Percentiles rank a stretch among this genome's conserved stretches.
These are phyloP conservation scores for Ustilago bromivora DNA, from an alignment of 1,284 basidiomycete genomes.

Conservation along the genomic window DNA sequence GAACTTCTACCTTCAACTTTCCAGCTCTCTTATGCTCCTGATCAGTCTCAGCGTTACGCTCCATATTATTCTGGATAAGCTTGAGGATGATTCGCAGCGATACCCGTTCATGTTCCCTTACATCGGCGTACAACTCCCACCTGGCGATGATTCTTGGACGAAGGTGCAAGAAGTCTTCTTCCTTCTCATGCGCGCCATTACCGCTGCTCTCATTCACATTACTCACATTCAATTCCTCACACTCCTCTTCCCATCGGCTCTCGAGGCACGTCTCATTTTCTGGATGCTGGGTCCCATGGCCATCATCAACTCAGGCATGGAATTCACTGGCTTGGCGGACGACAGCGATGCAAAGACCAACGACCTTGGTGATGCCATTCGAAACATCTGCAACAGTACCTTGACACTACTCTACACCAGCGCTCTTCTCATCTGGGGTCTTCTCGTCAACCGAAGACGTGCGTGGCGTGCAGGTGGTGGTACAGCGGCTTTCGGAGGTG, in stretches of 20 bases:
- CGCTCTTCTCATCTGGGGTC: constrained; percentile 91
- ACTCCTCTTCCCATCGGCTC: constrained; percentile 90
- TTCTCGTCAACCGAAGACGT: constrained; percentile 85
- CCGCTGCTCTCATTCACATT: constrained; percentile 85
- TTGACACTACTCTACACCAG: constrained; percentile 92
- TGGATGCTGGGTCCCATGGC: constrained; percentile 88
- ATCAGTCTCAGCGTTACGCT: constrained; percentile 63
- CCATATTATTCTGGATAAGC: constrained; percentile 76
- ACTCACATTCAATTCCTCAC: constrained; percentile 99
- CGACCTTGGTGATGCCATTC: constrained; percentile 80
- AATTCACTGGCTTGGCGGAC: constrained; percentile 80
- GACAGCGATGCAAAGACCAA: constrained; percentile 71
- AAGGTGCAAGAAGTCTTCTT: constrained; percentile 80
- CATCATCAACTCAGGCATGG: constrained; percentile 84
- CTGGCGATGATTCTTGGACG: constrained; percentile 81
- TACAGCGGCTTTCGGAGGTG: constrained; percentile 88
- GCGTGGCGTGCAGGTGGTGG: constrained; percentile 93
- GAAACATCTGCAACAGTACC: constrained; percentile 94
- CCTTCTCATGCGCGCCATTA: constrained; percentile 87
- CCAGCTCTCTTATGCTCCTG: constrained; percentile 83
- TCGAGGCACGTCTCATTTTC: constrained; percentile 90
- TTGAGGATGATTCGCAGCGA: constrained; percentile 76
- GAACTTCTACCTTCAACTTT: constrained; percentile 90
- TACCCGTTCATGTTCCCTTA: constrained; percentile 98
- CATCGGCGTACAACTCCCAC: constrained; percentile 78